These are phyloP conservation scores for Lactifluus hygrophoroides DNA, from an alignment of 768 basidiomycete species.

Conservation along the genomic window DNA sequence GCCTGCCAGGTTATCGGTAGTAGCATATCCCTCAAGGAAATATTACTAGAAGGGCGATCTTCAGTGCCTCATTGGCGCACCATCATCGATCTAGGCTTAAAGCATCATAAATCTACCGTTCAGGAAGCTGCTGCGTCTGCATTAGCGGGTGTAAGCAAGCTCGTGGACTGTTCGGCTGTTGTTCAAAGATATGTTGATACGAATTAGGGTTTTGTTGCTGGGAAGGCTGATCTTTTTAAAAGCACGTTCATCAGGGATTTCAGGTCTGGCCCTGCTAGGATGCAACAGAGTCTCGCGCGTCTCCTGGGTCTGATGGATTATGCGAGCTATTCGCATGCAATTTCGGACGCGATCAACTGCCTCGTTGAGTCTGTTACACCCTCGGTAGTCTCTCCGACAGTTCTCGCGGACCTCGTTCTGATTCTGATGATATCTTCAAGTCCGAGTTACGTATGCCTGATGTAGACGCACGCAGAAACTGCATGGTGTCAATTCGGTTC, in stretches of 20 bases:
- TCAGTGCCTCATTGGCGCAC: constrained; percentile 54
- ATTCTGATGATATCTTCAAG: constrained; percentile 24
- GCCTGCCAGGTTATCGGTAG: constrained; percentile 63
- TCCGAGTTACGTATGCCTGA: constrained; percentile 32
- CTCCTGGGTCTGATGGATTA: constrained; percentile 66
- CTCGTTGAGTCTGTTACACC: constrained; percentile 47
- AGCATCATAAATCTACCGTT: constrained; percentile 50
- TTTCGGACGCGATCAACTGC: constrained; percentile 46
- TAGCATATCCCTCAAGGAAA: constrained; percentile 51
- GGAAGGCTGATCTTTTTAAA: constrained; percentile 11
- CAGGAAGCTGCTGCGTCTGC: constrained; percentile 74
- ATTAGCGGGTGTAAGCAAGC: constrained; percentile 57
- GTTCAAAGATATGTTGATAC: constrained; percentile 63
- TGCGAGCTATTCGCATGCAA: constrained; percentile 41
- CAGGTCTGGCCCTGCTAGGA: constrained; percentile 36
- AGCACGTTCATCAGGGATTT: constrained; percentile 59
- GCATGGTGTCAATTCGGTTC: constrained; percentile 39
- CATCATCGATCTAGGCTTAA: constrained; percentile 63
- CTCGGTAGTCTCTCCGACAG: constrained; percentile 38
- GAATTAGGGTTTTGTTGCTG: not conserved
- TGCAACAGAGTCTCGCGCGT: constrained; percentile 69
- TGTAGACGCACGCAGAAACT: constrained; percentile 54
- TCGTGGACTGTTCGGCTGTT: constrained; percentile 54
- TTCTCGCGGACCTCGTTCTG: constrained; percentile 12
- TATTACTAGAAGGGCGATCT: constrained; percentile 33